phyloP scores from a whole-genome alignment of 1,284 basidiomycete genomes.

The Sporisorium exsertum region DNA sequence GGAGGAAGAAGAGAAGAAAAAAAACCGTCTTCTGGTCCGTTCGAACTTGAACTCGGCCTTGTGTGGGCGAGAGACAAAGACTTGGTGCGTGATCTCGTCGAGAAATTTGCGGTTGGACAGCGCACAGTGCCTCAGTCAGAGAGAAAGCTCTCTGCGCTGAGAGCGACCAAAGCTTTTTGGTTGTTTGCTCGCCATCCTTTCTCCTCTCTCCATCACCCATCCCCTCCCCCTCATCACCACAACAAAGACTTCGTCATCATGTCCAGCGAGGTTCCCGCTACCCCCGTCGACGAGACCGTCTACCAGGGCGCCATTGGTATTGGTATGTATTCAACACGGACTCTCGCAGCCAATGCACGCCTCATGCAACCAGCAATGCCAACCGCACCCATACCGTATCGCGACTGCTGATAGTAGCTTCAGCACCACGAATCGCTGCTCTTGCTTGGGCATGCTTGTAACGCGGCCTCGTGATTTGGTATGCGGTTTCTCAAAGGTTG shows the following conservation, averaged over 20 bases:
- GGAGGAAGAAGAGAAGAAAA: conserved; percentile 11
- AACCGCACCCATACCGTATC: not conserved
- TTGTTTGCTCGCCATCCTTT: conserved; percentile 29
- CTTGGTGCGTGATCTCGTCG: too few relatives aligned
- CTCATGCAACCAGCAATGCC: not conserved
- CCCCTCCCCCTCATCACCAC: conserved; percentile 26
- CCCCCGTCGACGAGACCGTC: conserved; percentile 77
- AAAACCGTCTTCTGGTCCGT: conserved; percentile 21
- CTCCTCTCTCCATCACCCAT: conserved; percentile 41
- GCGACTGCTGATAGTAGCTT: not conserved
- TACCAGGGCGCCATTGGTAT: conserved; percentile 97
- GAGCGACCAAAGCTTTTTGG: conserved; percentile 13
- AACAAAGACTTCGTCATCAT: conserved; percentile 59
- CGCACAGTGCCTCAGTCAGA: not conserved
- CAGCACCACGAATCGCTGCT: not conserved
- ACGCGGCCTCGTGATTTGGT: not conserved
- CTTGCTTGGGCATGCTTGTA: not conserved
- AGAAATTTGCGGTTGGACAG: conserved; percentile 3
- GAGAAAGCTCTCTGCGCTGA: not conserved
- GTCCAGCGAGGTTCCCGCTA: conserved; percentile 68
- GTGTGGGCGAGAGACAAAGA: not conserved
- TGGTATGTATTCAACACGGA: conserved; percentile 70
- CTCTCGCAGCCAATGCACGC: conserved; percentile 3
- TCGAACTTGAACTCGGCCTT: too few relatives aligned
- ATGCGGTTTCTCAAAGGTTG: not conserved